Base-by-base conservation (phyloP, 345 rosid genomes). In the Acer saccharum region DNA sequence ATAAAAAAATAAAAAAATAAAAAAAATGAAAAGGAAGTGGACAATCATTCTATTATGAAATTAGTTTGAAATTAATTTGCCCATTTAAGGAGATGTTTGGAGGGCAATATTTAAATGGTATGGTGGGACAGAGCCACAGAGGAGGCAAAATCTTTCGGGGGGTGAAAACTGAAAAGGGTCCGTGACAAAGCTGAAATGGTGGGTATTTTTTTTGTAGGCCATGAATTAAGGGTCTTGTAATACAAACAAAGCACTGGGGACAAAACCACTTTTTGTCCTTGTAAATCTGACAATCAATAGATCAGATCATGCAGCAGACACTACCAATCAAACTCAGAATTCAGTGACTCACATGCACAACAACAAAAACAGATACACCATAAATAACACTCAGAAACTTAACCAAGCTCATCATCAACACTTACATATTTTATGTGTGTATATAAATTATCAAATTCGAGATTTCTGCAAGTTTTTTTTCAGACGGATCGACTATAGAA, bases 131-230 rank as follows among this genome's bases (percentile, higher is more conserved):
- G 32, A 29, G 32, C 3, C 32, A 29, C 32, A 29, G 43, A 9
- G 11, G 21, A 57, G 29, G 52, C 21, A 35, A 23, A 68, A 43
- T 25, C 18, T 50, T 64, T 11, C 6, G 4, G 32, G 54, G 62
- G 39, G 39, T 35, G 39, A 35, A 35, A 35, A 35, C 32, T 61
- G 17, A n/a, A 72, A 43, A 55, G 10, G 60, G 54, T 75, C 79
- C 82, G 82, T 82, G 84, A 82, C 60, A 20, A 32, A 20, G 78
- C 52, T 67, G 39, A 29, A 21, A 32, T 0, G 35, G 54, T 35
- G 78, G 60, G 32, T 29, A 1, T 25, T 29, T 29, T 68, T 65
- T 57, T 60, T 14, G 71, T 62, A 69, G 76, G 78, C 69, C 73
- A 74, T 74, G 73, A 61, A 75, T 74, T 17, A 65, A 55, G 65